phyloP scores from a whole-genome alignment of 768 basidiomycete species.

The Gautieria morchelliformis region DNA sequence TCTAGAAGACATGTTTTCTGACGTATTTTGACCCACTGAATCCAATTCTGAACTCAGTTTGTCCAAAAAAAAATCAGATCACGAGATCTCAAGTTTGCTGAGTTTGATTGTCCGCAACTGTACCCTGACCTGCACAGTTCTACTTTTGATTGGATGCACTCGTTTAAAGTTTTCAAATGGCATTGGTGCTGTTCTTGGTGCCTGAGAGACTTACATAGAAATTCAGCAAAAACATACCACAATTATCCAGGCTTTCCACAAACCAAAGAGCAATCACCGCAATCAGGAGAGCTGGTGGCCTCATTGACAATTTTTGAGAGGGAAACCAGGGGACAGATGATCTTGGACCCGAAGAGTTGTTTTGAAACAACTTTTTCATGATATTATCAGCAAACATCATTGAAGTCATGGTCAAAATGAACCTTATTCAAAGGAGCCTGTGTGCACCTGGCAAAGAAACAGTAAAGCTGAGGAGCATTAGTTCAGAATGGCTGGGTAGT shows the following conservation, averaged over 20 bases:
- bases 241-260: conserved; percentile 84
- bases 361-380: conserved; percentile 72
- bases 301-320: conserved; percentile 88
- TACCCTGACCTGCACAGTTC: too few relatives aligned
- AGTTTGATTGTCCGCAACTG: too few relatives aligned
- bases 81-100: too few relatives aligned
- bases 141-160: conserved; percentile 45
- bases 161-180: conserved; percentile 64
- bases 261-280: conserved; percentile 62
- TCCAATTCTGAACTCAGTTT: too few relatives aligned
- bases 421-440: conserved; percentile 96
- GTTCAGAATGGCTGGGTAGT: conserved; percentile 1
- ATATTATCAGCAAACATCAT: conserved; percentile 15
- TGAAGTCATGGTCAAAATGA: conserved; percentile 23
- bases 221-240: conserved; percentile 42
- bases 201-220: conserved; percentile 23
- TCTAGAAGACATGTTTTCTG: too few relatives aligned
- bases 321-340: conserved; percentile 94
- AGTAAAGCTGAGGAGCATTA: conserved; percentile 66
- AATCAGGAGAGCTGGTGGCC: conserved; percentile 55
- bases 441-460: conserved; percentile 96
- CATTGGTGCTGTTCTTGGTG: conserved; percentile 26
- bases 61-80: too few relatives aligned
- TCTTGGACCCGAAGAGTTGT: conserved; percentile 93
- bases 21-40: too few relatives aligned